These are phyloP conservation scores for Schizosaccharomyces lindneri DNA, from an alignment of 805 yeast genomes.

Conservation along the genomic window DNA sequence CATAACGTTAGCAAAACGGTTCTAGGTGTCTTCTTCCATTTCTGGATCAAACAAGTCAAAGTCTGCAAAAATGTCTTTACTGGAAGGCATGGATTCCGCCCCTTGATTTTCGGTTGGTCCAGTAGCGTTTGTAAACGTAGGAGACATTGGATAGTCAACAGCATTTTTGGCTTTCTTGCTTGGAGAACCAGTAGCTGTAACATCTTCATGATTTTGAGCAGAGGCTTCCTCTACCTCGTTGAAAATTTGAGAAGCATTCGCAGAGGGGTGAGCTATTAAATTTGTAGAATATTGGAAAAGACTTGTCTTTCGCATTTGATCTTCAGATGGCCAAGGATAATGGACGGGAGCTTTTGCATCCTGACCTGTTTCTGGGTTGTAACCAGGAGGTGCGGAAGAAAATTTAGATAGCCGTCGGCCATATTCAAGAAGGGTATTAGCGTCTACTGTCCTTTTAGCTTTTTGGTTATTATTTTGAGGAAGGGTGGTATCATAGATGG, in stretches of 20 bases:
- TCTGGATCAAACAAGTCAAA: neutral
- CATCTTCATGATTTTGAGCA: neutral
- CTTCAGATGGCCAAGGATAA: conserved; percentile 8
- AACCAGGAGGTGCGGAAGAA: conserved; percentile 7
- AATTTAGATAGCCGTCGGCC: conserved; percentile 5
- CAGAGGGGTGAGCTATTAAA: neutral
- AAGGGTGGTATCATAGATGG: neutral
- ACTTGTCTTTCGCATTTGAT: conserved; percentile 5
- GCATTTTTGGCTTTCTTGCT: neutral
- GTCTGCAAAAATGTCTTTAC: neutral
- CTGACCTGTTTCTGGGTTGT: neutral
- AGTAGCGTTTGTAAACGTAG: neutral
- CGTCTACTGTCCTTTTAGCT: neutral
- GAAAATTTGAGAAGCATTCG: neutral
- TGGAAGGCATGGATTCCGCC: neutral
- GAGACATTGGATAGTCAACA: neutral
- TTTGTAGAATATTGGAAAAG: neutral
- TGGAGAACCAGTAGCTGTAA: neutral
- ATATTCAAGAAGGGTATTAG: conserved; percentile 4
- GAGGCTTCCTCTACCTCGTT: neutral
- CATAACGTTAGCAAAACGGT: conserved; percentile 18
- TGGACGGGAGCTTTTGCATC: conserved; percentile 4
- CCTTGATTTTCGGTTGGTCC: neutral
- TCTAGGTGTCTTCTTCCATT: conserved; percentile 22
- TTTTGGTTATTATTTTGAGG: neutral